Evolutionary conservation across 2,329 filamentous ascomycete genomes (phyloP), one percentile per base, ranked within the genome.

Genomic region (Neocatenulostroma microsporum): DNA sequence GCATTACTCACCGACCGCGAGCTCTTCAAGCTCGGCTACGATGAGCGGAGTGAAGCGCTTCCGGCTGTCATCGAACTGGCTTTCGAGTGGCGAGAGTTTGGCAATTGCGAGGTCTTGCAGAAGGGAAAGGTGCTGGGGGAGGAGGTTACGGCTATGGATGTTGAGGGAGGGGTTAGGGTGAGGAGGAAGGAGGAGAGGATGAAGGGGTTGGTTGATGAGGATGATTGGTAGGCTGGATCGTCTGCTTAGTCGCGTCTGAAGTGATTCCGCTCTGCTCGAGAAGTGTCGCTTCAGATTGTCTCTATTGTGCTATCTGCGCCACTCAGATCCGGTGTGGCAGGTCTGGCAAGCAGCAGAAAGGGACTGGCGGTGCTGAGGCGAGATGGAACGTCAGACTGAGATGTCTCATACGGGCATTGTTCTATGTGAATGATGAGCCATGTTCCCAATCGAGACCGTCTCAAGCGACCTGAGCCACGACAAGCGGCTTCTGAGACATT

Each of bases 51-150:
- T 31, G 64, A 69, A 14, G 53, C 62, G 1, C 67, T 73, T 62
- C 62, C 62, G 4, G 42, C 46, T 3, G 49, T 72, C n/a, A 62
- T 68, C 19, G 49, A 59, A 32, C 46, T 70, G 23, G 56, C 66
- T 4, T 72, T 66, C 56, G 58, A 67, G 36, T 51, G 67, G 48
- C 46, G 67, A 17, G 62, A 61, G 25, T 39, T 56, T n/a, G 65
- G 64, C 3, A 54, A 68, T 36, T 61, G 71, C 9, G 66, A 72
- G 41, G 56, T 73, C 5, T 44, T 72, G 43, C 64, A 71, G 42
- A 64, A 62, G 36, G 68, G 69, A 4, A 49, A 62, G 30, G 57
- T 68, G 6, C 39, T 70, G 14, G 45, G 42, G 7, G 44, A 53
- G 7, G 55, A 53, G 14, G 46, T 51, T n/a, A 48, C 56, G 1